Conservation (phyloP, 495 filamentous ascomycete species). For the Darksidea phi region DNA sequence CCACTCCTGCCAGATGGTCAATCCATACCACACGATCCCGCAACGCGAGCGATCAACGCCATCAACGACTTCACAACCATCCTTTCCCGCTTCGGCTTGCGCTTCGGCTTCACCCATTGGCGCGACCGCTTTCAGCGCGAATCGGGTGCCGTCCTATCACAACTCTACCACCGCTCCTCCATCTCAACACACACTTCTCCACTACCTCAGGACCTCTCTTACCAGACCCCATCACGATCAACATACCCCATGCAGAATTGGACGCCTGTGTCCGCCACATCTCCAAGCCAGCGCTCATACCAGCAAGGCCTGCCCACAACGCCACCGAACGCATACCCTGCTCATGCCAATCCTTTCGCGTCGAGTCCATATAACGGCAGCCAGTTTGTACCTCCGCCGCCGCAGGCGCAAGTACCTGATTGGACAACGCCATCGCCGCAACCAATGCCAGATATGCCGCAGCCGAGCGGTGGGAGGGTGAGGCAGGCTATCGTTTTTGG, state of each 20-base stretch:
- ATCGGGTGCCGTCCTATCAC: constrained; percentile 16
- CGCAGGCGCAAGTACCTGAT: not conserved
- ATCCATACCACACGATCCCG: constrained; percentile 12
- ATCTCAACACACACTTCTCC: constrained; percentile 16
- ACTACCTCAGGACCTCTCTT: constrained; percentile 1
- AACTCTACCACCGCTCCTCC: constrained; percentile 31
- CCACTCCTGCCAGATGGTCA: constrained; percentile 19
- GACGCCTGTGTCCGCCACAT: not conserved
- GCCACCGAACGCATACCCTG: constrained; percentile 6
- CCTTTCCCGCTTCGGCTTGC: constrained; percentile 39
- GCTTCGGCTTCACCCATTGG: constrained; percentile 45
- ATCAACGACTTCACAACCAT: constrained; percentile 42
- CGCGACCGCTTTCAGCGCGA: constrained; percentile 38
- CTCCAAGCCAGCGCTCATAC: constrained; percentile 11
- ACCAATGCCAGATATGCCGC: constrained; percentile 22
- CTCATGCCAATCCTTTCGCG: constrained; percentile 14
- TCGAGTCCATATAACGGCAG: constrained; percentile 16
- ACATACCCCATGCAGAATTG: constrained; percentile 5
- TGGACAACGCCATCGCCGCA: constrained; percentile 21
- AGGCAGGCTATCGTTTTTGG: constrained; percentile 25
- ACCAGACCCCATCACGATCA: not conserved
- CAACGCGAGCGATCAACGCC: constrained; percentile 32
- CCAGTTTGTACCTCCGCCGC: not conserved
- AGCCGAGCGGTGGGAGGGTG: constrained; percentile 25
- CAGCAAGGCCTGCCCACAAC: not conserved